Evolutionary conservation across 495 filamentous ascomycete genomes (phyloP).

Genomic region (Aeminium ludgeri): DNA sequence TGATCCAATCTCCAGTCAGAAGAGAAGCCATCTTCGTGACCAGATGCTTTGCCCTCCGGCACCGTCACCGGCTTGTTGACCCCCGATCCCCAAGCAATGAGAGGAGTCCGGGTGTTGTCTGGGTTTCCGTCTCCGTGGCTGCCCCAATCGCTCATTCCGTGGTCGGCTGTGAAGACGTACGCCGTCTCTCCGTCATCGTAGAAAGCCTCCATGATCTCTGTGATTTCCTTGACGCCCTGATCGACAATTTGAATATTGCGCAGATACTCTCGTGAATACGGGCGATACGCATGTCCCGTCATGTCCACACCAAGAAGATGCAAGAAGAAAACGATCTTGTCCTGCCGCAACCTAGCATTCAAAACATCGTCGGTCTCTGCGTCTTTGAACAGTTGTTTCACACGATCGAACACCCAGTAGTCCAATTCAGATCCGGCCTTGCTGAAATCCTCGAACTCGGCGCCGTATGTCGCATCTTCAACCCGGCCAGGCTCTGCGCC

Average conservation of each 20-base stretch:
- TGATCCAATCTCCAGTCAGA: constrained; percentile 70
- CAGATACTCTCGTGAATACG: constrained; percentile 90
- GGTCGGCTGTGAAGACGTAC: constrained; percentile 93
- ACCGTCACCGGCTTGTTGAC: constrained; percentile 56
- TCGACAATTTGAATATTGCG: constrained; percentile 93
- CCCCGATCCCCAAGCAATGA: constrained; percentile 90
- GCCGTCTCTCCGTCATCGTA: constrained; percentile 86
- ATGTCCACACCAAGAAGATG: constrained; percentile 95
- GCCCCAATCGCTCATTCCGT: constrained; percentile 98
- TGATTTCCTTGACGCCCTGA: constrained; percentile 66
- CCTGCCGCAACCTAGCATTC: constrained; percentile 52
- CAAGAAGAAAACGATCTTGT: constrained; percentile 89
- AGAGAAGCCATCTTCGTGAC: constrained; percentile 88
- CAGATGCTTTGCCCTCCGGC: constrained; percentile 38
- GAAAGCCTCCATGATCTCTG: constrained; percentile 68
- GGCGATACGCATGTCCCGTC: constrained; percentile 70
- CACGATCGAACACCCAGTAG: constrained; percentile 89
- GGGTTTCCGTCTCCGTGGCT: constrained; percentile 96
- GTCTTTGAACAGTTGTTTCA: constrained; percentile 67
- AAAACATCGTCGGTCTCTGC: constrained; percentile 65
- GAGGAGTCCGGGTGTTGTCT: constrained; percentile 87
- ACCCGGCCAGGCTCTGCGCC: constrained; percentile 79
- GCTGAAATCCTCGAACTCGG: constrained; percentile 82
- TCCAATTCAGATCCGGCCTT: constrained; percentile 65
- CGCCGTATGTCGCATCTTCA: constrained; percentile 65